Evolutionary conservation across 148 eudicot genomes (phyloP), one percentile per base, ranked within the genome.

Genomic region (Silene latifolia): DNA sequence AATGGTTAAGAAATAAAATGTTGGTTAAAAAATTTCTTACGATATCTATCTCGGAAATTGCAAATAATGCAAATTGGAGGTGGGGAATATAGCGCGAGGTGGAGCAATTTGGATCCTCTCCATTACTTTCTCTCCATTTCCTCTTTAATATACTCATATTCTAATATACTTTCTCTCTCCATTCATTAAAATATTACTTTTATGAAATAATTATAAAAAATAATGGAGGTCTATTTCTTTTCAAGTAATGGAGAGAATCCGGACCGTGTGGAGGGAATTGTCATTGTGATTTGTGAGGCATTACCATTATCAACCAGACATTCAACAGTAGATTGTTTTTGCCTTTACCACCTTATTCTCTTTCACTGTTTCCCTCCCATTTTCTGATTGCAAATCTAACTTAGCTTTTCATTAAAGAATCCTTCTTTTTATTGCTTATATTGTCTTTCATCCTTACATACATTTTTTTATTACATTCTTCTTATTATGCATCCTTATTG

Each of bases 241-340:
- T n/a, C n/a, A n/a, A n/a, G n/a, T n/a, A n/a, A n/a, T n/a, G n/a
- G n/a, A n/a, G n/a, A n/a, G n/a, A n/a, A n/a, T n/a, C n/a, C n/a
- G n/a, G n/a, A n/a, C n/a, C n/a, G n/a, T n/a, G 47, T 24, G 35
- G 47, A 15, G 47, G 47, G 69, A 14, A 57, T 8, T 56, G 56
- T 8, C 42, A 51, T 71, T 70, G 39, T 0, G 39, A 64, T 12
- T n/a, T 60, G 29, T 27, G 29, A 27, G 29, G 29, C 29, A 27
- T 27, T 27, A 27, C 1, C 29, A 77, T 14, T 69, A 57, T n/a
- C 47, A 39, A 44, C 66, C 63, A 56, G 62, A 60, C 68, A 63
- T 53, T 63, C 42, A 68, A 35, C 74, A 79, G 58, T 79, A 63
- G 20, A 62, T 74, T 48, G 51, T 66, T 67, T 69, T 71, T 75